A percentile compares a stretch with the other conserved stretches of the same genome.
phyloP scores from a whole-genome alignment of 2,329 filamentous ascomycete genomes.

The Tolypocladium paradoxum region DNA sequence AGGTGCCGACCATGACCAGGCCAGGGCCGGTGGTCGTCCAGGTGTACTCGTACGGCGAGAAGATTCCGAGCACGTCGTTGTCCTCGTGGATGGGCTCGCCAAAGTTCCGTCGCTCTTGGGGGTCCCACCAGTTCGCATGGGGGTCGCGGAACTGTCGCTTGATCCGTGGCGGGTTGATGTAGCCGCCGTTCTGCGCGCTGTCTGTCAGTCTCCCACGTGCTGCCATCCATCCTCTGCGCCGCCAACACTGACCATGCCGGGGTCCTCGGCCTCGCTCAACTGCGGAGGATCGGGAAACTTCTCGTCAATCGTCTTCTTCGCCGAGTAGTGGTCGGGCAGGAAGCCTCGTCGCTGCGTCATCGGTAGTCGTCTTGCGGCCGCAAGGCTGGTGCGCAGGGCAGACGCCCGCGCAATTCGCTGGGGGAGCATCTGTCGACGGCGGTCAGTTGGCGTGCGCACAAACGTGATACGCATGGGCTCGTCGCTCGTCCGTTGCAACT shows the following conservation, averaged over 20 bases:
- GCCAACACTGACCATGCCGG: constrained; percentile 46
- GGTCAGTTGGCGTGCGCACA: not conserved
- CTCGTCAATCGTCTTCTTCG: constrained; percentile 35
- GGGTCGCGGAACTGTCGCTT: constrained; percentile 93
- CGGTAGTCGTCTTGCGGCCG: constrained; percentile 37
- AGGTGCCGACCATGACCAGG: constrained; percentile 55
- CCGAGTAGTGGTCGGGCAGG: constrained; percentile 37
- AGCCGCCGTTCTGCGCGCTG: constrained; percentile 64
- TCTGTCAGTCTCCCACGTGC: not conserved
- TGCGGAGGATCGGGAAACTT: constrained; percentile 38
- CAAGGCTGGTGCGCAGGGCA: constrained; percentile 31
- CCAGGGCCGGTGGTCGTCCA: constrained; percentile 65
- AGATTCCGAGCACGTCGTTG: constrained; percentile 83
- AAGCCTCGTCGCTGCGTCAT: constrained; percentile 47
- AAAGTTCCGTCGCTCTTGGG: constrained; percentile 93
- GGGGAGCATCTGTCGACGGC: constrained; percentile 43
- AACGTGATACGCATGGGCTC: not conserved
- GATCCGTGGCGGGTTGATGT: constrained; percentile 65
- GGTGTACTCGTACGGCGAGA: constrained; percentile 82
- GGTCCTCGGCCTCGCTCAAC: constrained; percentile 51
- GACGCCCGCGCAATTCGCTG: constrained; percentile 45
- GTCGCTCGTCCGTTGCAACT: constrained; percentile 1
- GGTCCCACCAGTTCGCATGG: constrained; percentile 91
- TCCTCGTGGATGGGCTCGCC: constrained; percentile 96
- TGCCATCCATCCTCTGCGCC: not conserved